Conservation (phyloP, 805 yeast genomes). For the Pichia scutulata region DNA sequence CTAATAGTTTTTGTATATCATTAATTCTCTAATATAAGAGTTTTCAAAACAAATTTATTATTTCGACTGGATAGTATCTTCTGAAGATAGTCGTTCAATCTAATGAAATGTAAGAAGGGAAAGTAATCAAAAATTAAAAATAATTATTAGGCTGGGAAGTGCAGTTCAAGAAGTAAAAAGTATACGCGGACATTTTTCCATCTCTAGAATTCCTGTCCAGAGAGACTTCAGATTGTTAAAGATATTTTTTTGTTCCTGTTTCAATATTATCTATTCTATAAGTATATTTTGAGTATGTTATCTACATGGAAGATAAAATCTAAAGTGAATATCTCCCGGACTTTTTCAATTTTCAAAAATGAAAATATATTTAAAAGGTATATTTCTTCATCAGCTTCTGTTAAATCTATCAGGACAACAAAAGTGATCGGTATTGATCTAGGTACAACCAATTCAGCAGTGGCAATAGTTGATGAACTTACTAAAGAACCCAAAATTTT, state of each 20-base stretch:
- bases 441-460: conserved; percentile 89
- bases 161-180: no score
- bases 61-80: no score
- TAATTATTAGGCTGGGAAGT: no score
- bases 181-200: not conserved
- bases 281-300: not conserved
- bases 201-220: not conserved
- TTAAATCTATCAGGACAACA: conserved; percentile 12
- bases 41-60: no score
- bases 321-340: not conserved
- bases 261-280: not conserved
- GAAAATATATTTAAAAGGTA: not conserved
- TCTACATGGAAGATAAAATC: not conserved
- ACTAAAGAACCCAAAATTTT: conserved; percentile 53
- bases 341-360: not conserved
- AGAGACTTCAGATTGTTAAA: not conserved
- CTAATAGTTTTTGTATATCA: not conserved
- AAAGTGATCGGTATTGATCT: conserved; percentile 77
- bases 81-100: no score
- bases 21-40: no score
- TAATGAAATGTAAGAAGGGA: no score
- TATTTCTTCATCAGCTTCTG: not conserved
- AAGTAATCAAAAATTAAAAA: no score
- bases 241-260: not conserved
- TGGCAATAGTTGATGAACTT: conserved; percentile 75